A percentile compares a stretch with the other conserved stretches of the same genome.
These are phyloP conservation scores for Aspergillus sp. DNA, from an alignment of 2,329 filamentous ascomycete species.

Conservation along the genomic window DNA sequence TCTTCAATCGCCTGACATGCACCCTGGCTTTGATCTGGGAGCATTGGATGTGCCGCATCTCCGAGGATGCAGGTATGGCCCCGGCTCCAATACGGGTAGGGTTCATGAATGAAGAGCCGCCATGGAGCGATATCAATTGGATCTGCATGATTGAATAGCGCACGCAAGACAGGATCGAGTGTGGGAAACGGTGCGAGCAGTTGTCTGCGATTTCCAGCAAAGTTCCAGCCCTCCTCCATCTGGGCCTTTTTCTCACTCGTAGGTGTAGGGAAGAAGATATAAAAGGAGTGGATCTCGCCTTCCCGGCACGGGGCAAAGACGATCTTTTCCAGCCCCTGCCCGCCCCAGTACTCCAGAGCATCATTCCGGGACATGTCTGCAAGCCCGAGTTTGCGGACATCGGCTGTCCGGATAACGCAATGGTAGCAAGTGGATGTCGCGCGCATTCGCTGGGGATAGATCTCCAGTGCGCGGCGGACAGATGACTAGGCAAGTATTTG, in stretches of 20 bases:
- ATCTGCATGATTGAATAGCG: slow-evolving; percentile 17
- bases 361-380: slow-evolving; percentile 31
- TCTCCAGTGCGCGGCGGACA: slow-evolving; percentile 17
- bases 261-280: slow-evolving; percentile 34
- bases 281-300: slow-evolving; percentile 35
- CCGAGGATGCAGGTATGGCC: slow-evolving; percentile 24
- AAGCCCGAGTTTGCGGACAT: slow-evolving; percentile 15
- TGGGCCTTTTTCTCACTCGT: slow-evolving; percentile 13
- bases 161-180: slow-evolving; percentile 16
- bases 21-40: slow-evolving; percentile 28
- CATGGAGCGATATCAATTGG: slow-evolving; percentile 22
- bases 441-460: slow-evolving; percentile 29
- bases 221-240: slow-evolving; percentile 21
- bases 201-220: slow-evolving; percentile 13
- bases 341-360: slow-evolving; percentile 26
- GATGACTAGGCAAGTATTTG: too few relatives aligned
- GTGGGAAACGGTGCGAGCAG: slow-evolving; percentile 17
- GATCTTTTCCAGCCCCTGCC: slow-evolving; percentile 39
- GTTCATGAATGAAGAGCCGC: slow-evolving; percentile 21
- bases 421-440: slow-evolving; percentile 34
- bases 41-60: slow-evolving; percentile 31
- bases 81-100: slow-evolving; percentile 25
- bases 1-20: slow-evolving; percentile 42
- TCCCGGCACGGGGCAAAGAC: slow-evolving; percentile 37
- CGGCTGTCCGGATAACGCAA: slow-evolving; percentile 18